A percentile compares a stretch with the other conserved stretches of the same genome.
These are phyloP conservation scores for Margaritispora aquatica DNA, from an alignment of 495 filamentous ascomycete species.

Conservation along the genomic window DNA sequence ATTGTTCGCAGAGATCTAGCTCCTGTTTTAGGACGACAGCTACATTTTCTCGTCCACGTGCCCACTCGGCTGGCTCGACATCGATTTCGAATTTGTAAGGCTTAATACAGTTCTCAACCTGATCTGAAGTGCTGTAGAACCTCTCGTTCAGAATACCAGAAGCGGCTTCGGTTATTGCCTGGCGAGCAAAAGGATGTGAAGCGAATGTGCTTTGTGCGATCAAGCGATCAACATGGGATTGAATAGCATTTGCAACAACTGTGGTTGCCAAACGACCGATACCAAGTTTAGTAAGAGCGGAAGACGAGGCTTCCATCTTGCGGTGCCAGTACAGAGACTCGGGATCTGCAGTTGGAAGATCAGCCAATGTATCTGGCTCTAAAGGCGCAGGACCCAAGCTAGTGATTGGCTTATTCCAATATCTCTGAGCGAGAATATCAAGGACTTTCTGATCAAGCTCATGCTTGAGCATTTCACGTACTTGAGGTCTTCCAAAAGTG, in stretches of 20 bases:
- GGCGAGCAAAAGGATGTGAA: conserved; percentile 82
- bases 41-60: conserved; percentile 72
- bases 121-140: conserved; percentile 93
- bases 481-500: conserved; percentile 81
- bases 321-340: conserved; percentile 87
- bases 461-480: conserved; percentile 81
- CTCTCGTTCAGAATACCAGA: conserved; percentile 85
- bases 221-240: conserved; percentile 74
- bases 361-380: conserved; percentile 66
- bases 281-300: conserved; percentile 84
- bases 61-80: conserved; percentile 85
- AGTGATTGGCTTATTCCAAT: conserved; percentile 96
- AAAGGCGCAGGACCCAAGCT: conserved; percentile 54
- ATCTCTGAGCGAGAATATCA: conserved; percentile 88
- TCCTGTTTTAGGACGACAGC: conserved; percentile 74
- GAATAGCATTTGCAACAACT: conserved; percentile 81
- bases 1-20: conserved; percentile 71
- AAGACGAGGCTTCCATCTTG: conserved; percentile 88
- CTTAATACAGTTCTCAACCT: conserved; percentile 99
- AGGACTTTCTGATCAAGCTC: conserved; percentile 93
- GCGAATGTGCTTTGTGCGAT: conserved; percentile 75
- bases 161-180: conserved; percentile 85
- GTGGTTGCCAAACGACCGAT: conserved; percentile 89
- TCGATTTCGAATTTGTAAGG: conserved; percentile 98
- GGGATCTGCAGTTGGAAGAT: conserved; percentile 75